These are phyloP conservation scores for Luffa acutangula DNA, from an alignment of 306 rosid species.

Conservation along the genomic window DNA sequence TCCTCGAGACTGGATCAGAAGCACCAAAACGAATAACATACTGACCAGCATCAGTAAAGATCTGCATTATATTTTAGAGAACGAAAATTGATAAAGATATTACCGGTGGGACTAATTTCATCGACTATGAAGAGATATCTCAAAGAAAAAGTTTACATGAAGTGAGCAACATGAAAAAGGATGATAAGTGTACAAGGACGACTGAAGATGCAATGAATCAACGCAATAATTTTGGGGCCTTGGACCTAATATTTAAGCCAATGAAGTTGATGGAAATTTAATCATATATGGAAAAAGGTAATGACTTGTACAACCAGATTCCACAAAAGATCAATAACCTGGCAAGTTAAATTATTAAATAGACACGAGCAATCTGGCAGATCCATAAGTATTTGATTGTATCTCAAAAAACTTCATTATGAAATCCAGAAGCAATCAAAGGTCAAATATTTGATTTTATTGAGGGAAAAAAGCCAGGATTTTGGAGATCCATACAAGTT, in stretches of 20 bases:
- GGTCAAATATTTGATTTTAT: not conserved
- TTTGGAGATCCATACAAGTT: not conserved
- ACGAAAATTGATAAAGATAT: not conserved
- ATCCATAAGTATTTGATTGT: not conserved
- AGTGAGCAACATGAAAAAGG: not conserved
- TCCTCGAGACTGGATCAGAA: constrained; percentile 54
- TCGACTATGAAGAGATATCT: not conserved
- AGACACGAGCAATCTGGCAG: not conserved
- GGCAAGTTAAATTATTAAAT: not conserved
- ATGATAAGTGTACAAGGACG: not conserved
- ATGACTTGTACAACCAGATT: not conserved
- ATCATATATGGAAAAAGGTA: not conserved
- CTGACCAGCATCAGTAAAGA: constrained; percentile 91
- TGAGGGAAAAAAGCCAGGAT: not conserved
- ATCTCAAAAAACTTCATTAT: not conserved
- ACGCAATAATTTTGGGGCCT: not conserved
- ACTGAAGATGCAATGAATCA: not conserved
- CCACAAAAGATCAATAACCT: not conserved
- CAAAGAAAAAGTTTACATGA: not conserved
- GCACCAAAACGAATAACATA: constrained; percentile 90
- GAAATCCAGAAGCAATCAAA: not conserved
- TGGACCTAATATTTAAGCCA: not conserved
- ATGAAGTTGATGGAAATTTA: not conserved
- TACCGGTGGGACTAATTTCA: not conserved
- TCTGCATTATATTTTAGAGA: constrained; percentile 31